Base-by-base conservation (phyloP, 441 rosid genomes). In the Pelargonium fulgidum region DNA sequence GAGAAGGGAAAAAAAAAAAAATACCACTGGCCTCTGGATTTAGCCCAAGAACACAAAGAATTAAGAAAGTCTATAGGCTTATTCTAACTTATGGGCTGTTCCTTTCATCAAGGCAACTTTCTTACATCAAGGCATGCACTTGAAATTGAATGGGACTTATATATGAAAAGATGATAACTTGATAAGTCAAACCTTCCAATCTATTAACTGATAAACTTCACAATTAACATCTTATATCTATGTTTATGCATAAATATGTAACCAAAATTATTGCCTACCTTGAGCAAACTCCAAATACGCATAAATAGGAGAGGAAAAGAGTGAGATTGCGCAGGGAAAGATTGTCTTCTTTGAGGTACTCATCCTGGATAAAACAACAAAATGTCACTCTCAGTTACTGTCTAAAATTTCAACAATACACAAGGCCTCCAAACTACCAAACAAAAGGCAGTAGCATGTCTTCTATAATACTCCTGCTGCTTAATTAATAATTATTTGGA, bases 241-340 rank as follows among this genome's bases (percentile, higher is more conserved):
- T 48, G n/a, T 1, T 66, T 65, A 58, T 68, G 36, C 26, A 73
- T 71, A 64, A 11, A 44, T 29, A 73, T 70, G 7, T 20, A 24
- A 39, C 73, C 36, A 13, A 62, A 50, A 69, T 72, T 62, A 36
- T 62, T 72, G 70, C 72, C 54, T 66, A 89, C 98, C 98, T 84
- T 41, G 94, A 86, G 78, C 87, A 91, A 86, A 91, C 92, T 76
- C 90, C 98, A 70, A 91, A 85, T 47, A 82, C 73, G 68, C 85
- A 89, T 68, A 93, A 78, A 80, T 83, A 84, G 72, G 94, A 87
- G 56, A 91, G 84, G 63, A 93, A 74, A 56, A 91, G 97, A 75
- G 96, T 84, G 50, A 87, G 79, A 76, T 92, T 90, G 68, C 89
- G 82, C 81, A 91, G 79, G 52, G 96, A 90, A 66, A 86, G 87